Base-by-base conservation (phyloP, 2,329 filamentous ascomycete genomes). In the Colletotrichum endophyticum region DNA sequence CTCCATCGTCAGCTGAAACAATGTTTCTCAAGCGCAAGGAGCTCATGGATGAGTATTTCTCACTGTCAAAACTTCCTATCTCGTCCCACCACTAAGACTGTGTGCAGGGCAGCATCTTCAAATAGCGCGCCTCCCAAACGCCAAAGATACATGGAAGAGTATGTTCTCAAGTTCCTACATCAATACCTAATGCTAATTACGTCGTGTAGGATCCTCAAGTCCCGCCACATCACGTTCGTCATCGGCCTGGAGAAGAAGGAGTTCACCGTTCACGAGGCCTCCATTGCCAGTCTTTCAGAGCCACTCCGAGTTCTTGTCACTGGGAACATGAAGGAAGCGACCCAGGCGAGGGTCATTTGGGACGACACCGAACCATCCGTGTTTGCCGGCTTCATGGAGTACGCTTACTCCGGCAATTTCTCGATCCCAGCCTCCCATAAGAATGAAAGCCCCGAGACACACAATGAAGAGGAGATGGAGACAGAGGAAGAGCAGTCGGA, bases 121-220 rank as follows among this genome's bases (percentile, higher is more conserved):
- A 44, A 11, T 6, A 7, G 3, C 6, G 11, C 44, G 5, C 9
- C 44, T 22, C 3, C 44, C 3, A 49, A 49, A 4, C 44, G 1
- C 19, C 44, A 22, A 7, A 49, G 3, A 22, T 3, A 22, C 11
- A n/a, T 49, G 44, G 4, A 22, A 49, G 44, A 49, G 39, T 49
- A 49, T 6, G 2, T 49, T 6, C 5, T 0, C 19, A n/a, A 19
- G 36, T 0, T 1, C 16, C 36, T 44, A 19, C 36, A 44, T 11
- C 16, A 11, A 0, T 0, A 44, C 1, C 16, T 1, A 11, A 1
- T 44, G 16, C 36, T 44, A 44, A 44, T 11, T 3, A n/a, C 3
- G 15, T 2, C 8, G 4, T 3, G 2, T 1, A 66, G 36, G 16
- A 49, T 49, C 4, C 7, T 66, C 11, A 53, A 49, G 25, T 66